Evolutionary conservation across 768 basidiomycete species (phyloP), one percentile per base, ranked within the genome.

Genomic region (Nevesoporus exiguus): DNA sequence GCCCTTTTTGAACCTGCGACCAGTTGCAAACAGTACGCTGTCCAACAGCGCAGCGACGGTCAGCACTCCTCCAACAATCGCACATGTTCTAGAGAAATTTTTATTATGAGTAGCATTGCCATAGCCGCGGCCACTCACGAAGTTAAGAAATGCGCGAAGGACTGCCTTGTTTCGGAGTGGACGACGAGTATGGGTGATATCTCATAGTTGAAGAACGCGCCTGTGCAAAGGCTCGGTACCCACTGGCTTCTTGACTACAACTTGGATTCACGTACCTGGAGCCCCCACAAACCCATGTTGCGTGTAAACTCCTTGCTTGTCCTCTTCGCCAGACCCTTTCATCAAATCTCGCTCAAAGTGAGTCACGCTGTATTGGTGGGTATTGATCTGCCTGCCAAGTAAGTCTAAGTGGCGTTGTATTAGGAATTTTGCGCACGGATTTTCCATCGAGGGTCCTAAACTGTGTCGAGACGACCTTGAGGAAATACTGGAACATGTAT

Each of bases 401-500:
- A 5, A 62, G 59, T 46, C 27, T 42, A 9, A 29, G 45, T 25
- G 55, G 25, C 9, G 7, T 41, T 43, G n/a, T 29, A 56, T 27
- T 7, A 21, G 8, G 44, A 22, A 21, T 48, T 51, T 43, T 27
- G 73, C 82, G 40, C 66, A 89, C 88, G 10, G 73, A 68, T 61
- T 86, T 80, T 29, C 85, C 88, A 56, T 88, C 82, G 25, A 96
- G 75, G n/a, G 86, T 89, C 57, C 83, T 80, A 75, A 97, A 98
- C 66, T 89, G 88, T 2, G 96, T 99, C 7, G 93, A 93, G 37
- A 99, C 97, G 42, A 99, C 96, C 73, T 99, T 99, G 65, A 99
- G 79, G 84, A 98, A 98, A 73, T 98, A 96, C 67, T 98, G 93
- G 81, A 93, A 97, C 93, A 97, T 94, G 70, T 92, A 96, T 61